A percentile compares a stretch with the other conserved stretches of the same genome.
Evolutionary conservation across 306 rosid genomes (phyloP).

Genomic region (Morella rubra): DNA sequence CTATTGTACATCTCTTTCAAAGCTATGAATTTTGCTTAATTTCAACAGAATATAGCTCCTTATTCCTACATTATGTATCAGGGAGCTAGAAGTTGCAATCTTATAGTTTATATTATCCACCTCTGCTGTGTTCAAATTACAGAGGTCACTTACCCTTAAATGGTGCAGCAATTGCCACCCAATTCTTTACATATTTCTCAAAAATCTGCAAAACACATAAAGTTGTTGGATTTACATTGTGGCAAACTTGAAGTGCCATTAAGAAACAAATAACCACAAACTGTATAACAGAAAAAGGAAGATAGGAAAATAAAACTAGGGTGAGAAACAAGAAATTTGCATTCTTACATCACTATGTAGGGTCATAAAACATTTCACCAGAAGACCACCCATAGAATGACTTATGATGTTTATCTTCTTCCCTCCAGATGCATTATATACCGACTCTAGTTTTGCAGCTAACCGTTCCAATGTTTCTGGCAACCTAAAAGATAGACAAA

Average conservation of each 20-base stretch:
- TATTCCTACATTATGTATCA: conserved; percentile 16
- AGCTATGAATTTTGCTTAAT: not conserved
- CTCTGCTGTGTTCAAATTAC: not conserved
- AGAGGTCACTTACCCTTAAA: conserved; percentile 71
- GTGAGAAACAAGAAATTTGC: conserved; percentile 10
- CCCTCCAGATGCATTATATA: conserved; percentile 80
- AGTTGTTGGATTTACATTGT: conserved; percentile 11
- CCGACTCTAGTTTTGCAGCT: conserved; percentile 66
- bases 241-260: conserved; percentile 13
- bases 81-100: conserved; percentile 16
- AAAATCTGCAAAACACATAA: conserved; percentile 62
- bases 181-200: conserved; percentile 94
- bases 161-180: conserved; percentile 95
- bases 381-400: conserved; percentile 97
- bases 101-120: conserved; percentile 7
- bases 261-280: conserved; percentile 5
- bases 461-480: conserved; percentile 77
- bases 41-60: conserved; percentile 4
- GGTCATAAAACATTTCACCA: conserved; percentile 94
- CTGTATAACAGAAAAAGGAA: conserved; percentile 22
- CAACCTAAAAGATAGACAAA: conserved; percentile 53
- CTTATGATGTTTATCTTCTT: conserved; percentile 82
- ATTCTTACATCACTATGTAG: conserved; percentile 68
- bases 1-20: not conserved
- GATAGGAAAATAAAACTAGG: conserved; percentile 26